phyloP scores from a whole-genome alignment of 2,329 filamentous ascomycete genomes.

The Herpomyces periplanetae region DNA sequence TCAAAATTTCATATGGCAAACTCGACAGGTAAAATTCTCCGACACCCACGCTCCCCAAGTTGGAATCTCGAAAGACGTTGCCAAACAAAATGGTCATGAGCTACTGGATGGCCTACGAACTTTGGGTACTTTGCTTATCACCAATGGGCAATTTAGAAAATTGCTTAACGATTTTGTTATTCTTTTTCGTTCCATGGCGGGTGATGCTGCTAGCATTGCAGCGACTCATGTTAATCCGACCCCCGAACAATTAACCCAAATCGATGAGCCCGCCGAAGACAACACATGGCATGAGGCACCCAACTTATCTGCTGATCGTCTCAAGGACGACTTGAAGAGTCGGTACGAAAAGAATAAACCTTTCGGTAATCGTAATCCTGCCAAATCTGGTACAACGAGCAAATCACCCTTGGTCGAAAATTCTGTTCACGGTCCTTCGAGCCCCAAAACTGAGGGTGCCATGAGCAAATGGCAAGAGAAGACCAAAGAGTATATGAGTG shows the following conservation, averaged over 20 bases:
- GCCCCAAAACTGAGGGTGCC: too few relatives aligned
- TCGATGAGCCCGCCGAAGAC: slow-evolving; percentile 51
- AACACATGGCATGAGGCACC: slow-evolving; percentile 79
- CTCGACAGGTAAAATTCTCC: slow-evolving; percentile 26
- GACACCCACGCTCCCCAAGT: slow-evolving; percentile 19
- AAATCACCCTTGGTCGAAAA: too few relatives aligned
- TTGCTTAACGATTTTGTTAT: slow-evolving; percentile 43
- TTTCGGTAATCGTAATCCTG: slow-evolving; percentile 12
- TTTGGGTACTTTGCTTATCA: slow-evolving; percentile 53
- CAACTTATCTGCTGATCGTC: slow-evolving; percentile 23
- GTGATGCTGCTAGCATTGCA: slow-evolving; percentile 40
- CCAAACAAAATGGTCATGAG: slow-evolving; percentile 44
- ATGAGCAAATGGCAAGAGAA: slow-evolving; percentile 11
- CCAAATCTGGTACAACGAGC: slow-evolving; percentile 13
- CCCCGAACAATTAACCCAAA: slow-evolving; percentile 30
- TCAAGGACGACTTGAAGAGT: slow-evolving; percentile 25
- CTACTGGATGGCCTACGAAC: slow-evolving; percentile 53
- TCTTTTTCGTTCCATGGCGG: slow-evolving; percentile 55
- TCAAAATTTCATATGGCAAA: slow-evolving; percentile 91
- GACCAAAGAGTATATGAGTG: slow-evolving; percentile 31
- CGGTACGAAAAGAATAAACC: slow-evolving; percentile 16
- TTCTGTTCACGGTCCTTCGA: too few relatives aligned
- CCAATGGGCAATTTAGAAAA: slow-evolving; percentile 85
- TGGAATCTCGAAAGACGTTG: slow-evolving; percentile 31
- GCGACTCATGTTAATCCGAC: slow-evolving; percentile 34